Evolutionary conservation across 805 yeast species (phyloP), one percentile per base, ranked within the genome.

Genomic region (Yarrowia divulgata): DNA sequence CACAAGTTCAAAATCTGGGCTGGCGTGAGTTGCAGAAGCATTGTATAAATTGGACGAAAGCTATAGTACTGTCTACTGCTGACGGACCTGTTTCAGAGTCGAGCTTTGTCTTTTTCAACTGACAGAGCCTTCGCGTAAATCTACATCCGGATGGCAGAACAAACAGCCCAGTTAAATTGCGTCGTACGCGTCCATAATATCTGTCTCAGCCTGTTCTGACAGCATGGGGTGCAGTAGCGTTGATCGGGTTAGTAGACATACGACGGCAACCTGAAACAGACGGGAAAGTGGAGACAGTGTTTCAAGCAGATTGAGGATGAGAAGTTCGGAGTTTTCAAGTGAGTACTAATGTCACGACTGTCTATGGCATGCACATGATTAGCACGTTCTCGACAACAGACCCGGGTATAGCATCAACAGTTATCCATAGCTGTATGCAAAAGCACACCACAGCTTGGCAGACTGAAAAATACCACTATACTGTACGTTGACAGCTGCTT

Each of bases 101-200:
- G n/a, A n/a, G n/a, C n/a, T n/a, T n/a, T n/a, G n/a, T n/a, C n/a
- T n/a, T n/a, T n/a, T n/a, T n/a, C n/a, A n/a, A n/a, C n/a, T n/a
- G n/a, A n/a, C n/a, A n/a, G 29, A 23, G 29, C 29, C 29, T 4
- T 23, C 29, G 29, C 29, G 29, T 23, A 23, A 23, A 23, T 13
- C 50, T 46, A 23, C 50, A 46, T 46, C 50, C 50, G 50, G 50
- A n/a, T 1, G 9, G 14, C 8, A 1, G 14, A 45, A 45, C 48
- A 45, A 46, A 6, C 50, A 23, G 50, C n/a, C n/a, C 50, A 23
- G 32, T 48, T 23, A 48, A 23, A 48, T 48, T 48, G 29, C 35
- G 16, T 12, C 52, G 35, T 14, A 29, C n/a, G 2, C 7, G 52
- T 10, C 10, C 18, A 29, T 48, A 48, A 48, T 48, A 48, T 48